Percentiles rank a stretch among this genome's conserved stretches.
phyloP scores from a whole-genome alignment of 1,284 basidiomycete species.

The Papiliotrema terrestris region DNA sequence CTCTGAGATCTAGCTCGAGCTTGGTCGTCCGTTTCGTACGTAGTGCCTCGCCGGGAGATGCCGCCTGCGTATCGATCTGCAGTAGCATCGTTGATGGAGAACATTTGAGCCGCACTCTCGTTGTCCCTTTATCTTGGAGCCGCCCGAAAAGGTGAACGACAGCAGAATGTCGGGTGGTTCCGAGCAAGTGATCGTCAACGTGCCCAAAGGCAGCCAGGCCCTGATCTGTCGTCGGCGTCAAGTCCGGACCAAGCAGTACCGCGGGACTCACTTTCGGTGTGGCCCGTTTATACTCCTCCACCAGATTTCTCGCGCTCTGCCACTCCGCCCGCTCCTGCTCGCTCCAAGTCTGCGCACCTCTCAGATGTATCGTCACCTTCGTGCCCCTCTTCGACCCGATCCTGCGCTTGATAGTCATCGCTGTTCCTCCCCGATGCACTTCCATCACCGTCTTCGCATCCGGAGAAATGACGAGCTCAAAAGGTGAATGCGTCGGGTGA shows the following conservation, averaged over 20 bases:
- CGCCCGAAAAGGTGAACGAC: conserved; percentile 8
- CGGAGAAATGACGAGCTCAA: neutral
- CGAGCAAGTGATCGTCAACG: conserved; percentile 34
- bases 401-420: neutral
- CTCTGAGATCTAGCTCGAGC: neutral
- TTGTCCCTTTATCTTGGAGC: neutral
- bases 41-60: neutral
- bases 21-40: neutral
- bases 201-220: conserved; percentile 30
- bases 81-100: neutral
- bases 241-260: neutral
- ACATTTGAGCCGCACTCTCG: neutral
- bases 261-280: conserved; percentile 26
- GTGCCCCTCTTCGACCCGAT: neutral
- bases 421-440: neutral
- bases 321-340: conserved; percentile 20
- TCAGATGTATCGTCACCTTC: neutral
- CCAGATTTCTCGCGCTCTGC: conserved; percentile 15
- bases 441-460: neutral
- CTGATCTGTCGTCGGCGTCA: conserved; percentile 21
- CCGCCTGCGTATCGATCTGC: neutral
- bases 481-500: neutral
- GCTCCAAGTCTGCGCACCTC: conserved; percentile 11
- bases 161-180: conserved; percentile 36
- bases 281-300: conserved; percentile 28